These are phyloP conservation scores for Fusarium sp. DNA, from an alignment of 2,329 filamentous ascomycete species.

Conservation along the genomic window DNA sequence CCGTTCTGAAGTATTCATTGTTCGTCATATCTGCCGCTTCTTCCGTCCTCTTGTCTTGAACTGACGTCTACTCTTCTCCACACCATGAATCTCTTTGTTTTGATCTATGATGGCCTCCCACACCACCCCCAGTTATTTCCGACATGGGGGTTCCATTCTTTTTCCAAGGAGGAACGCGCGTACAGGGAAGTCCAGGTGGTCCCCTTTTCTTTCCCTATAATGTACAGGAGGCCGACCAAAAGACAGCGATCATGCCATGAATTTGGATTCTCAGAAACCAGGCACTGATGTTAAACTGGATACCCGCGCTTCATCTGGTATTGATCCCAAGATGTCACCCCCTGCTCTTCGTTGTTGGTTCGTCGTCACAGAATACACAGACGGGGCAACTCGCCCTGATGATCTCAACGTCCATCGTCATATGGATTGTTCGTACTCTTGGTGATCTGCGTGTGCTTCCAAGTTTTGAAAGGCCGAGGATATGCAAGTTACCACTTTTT, in stretches of 20 bases:
- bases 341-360: background rate
- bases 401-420: constrained; percentile 25
- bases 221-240: background rate
- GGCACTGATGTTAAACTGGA: background rate
- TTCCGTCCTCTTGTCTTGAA: background rate
- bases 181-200: constrained; percentile 1
- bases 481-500: background rate
- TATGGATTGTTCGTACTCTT: constrained; percentile 1
- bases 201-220: background rate
- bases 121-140: constrained; percentile 35
- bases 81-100: constrained; percentile 4
- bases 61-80: constrained; percentile 6
- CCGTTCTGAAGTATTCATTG: background rate
- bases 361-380: background rate
- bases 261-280: background rate
- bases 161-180: constrained; percentile 31
- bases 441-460: constrained; percentile 11
- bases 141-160: constrained; percentile 18
- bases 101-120: background rate
- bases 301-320: background rate
- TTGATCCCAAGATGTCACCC: background rate
- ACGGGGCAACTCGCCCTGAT: constrained; percentile 19
- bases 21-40: background rate
- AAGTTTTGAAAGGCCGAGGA: constrained; percentile 10
- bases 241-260: background rate